phyloP scores from a whole-genome alignment of 169 alveolate species.

The Plasmodium ovale region DNA sequence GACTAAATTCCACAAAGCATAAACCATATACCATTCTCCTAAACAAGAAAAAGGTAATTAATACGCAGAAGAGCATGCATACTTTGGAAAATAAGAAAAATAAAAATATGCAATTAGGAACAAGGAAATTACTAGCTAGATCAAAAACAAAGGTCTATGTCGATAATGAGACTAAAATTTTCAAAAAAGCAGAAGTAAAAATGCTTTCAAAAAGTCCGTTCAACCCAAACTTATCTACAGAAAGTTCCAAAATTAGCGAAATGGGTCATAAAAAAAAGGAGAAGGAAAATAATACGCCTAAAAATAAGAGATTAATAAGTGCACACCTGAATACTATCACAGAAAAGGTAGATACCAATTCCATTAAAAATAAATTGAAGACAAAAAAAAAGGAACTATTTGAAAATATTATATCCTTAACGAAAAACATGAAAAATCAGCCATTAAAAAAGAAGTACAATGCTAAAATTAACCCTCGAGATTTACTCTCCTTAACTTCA shows the following conservation, averaged over 20 bases:
- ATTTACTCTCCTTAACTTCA: conserved; percentile 46
- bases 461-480: conserved; percentile 28
- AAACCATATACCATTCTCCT: conserved; percentile 29
- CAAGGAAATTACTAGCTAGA: conserved; percentile 24
- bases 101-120: background rate
- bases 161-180: conserved; percentile 47
- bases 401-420: conserved; percentile 62
- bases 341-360: background rate
- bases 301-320: background rate
- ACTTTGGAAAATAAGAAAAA: conserved; percentile 28
- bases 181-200: conserved; percentile 58
- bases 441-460: conserved; percentile 61
- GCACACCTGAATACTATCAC: background rate
- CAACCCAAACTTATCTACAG: conserved; percentile 23
- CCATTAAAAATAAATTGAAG: conserved; percentile 53
- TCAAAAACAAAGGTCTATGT: conserved; percentile 67
- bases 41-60: conserved; percentile 58
- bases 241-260: conserved; percentile 5
- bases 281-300: background rate
- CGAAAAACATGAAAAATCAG: conserved; percentile 59
- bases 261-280: background rate
- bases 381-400: conserved; percentile 50
- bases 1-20: conserved; percentile 28
- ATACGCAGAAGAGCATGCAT: conserved; percentile 14
- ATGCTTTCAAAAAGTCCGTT: conserved; percentile 58